These are phyloP conservation scores for Fusarium albosuccineum DNA, from an alignment of 2,329 filamentous ascomycete species.

Conservation along the genomic window DNA sequence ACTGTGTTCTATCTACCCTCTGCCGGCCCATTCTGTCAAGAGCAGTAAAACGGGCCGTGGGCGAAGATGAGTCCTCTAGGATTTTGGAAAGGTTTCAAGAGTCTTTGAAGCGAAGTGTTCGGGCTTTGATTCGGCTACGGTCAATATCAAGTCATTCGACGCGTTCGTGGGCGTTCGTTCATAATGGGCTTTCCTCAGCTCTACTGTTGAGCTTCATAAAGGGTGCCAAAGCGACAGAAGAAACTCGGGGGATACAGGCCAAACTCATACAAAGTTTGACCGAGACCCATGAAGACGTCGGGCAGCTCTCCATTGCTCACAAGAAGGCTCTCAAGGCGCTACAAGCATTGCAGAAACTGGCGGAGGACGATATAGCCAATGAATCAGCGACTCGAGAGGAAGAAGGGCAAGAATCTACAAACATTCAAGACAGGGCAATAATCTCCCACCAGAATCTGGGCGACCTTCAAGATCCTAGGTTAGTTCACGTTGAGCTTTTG, in stretches of 20 bases:
- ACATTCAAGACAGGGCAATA: not conserved
- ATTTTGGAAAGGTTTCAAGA: slow-evolving; percentile 14
- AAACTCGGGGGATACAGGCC: slow-evolving; percentile 31
- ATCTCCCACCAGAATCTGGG: not conserved
- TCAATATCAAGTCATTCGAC: slow-evolving; percentile 27
- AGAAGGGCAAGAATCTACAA: not conserved
- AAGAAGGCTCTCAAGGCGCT: slow-evolving; percentile 33
- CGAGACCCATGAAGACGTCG: slow-evolving; percentile 11
- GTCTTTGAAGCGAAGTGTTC: slow-evolving; percentile 18
- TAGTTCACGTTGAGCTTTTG: not conserved
- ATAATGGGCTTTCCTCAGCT: slow-evolving; percentile 36
- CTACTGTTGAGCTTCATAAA: slow-evolving; percentile 33
- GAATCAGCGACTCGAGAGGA: too few relatives aligned
- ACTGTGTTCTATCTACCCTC: slow-evolving; percentile 29
- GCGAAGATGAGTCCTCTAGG: not conserved
- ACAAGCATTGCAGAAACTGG: slow-evolving; percentile 18
- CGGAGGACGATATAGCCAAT: slow-evolving; percentile 1
- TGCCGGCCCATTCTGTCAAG: slow-evolving; percentile 28
- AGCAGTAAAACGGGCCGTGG: not conserved
- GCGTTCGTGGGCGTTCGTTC: slow-evolving; percentile 38
- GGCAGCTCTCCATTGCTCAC: slow-evolving; percentile 27
- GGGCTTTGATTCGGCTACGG: slow-evolving; percentile 30
- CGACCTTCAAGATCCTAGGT: slow-evolving; percentile 13
- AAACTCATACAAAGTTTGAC: slow-evolving; percentile 24
- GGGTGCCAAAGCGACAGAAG: slow-evolving; percentile 10